These are phyloP conservation scores for Peniophora sp. DNA, from an alignment of 1,284 basidiomycete genomes.

Conservation along the genomic window DNA sequence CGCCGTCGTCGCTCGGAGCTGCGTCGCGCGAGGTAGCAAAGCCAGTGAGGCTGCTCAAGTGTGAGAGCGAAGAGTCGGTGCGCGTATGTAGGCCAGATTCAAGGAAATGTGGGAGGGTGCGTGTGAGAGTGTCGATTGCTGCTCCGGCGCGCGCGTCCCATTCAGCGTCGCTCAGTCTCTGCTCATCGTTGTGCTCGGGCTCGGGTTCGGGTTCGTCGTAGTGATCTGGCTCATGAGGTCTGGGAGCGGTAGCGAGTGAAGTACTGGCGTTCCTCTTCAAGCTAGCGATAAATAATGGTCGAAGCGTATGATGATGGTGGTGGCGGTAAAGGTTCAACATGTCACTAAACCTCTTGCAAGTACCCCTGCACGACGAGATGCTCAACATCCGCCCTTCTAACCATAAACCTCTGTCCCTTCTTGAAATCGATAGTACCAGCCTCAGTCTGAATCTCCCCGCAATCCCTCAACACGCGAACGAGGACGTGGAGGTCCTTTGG, in stretches of 20 bases:
- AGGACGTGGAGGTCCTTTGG: constrained; percentile 78
- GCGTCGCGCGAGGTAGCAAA: not conserved
- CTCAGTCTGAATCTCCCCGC: constrained; percentile 86
- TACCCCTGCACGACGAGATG: constrained; percentile 89
- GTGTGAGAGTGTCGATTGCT: constrained; percentile 58
- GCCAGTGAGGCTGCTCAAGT: constrained; percentile 1
- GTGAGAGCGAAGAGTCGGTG: not conserved
- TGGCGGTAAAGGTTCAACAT: not conserved
- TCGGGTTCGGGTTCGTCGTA: not conserved
- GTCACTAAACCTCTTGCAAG: constrained; percentile 59
- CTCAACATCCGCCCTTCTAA: constrained; percentile 82
- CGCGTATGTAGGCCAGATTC: constrained; percentile 38
- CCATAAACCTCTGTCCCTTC: constrained; percentile 83
- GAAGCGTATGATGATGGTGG: too few species aligned
- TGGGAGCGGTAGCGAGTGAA: not conserved
- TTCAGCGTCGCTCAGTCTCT: constrained; percentile 37
- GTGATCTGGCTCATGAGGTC: not conserved
- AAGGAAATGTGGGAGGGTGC: constrained; percentile 71
- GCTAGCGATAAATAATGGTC: too few species aligned
- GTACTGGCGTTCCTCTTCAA: too few species aligned
- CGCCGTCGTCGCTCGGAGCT: constrained; percentile 1
- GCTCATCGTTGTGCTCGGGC: not conserved
- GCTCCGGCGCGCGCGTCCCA: constrained; percentile 64
- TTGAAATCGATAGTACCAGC: constrained; percentile 81
- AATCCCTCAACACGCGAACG: constrained; percentile 76